Percentiles rank a stretch among this genome's conserved stretches.
Conservation (phyloP, 768 basidiomycete genomes). For the Xanthoconium purpureum region DNA sequence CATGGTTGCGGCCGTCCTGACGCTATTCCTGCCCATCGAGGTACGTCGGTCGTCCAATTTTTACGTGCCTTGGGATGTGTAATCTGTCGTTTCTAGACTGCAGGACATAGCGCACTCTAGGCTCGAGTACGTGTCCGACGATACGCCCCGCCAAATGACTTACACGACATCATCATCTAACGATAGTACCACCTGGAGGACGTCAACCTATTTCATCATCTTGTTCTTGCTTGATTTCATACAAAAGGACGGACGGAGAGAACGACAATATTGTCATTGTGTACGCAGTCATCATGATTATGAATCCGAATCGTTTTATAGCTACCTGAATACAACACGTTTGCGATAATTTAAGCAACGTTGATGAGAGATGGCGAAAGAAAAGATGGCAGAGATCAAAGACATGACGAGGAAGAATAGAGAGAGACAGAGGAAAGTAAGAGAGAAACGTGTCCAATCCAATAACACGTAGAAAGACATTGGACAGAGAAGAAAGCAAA, state of each 20-base stretch:
- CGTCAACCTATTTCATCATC: no score
- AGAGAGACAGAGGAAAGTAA: neutral
- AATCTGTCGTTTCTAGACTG: conserved; percentile 17
- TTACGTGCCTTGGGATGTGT: no score
- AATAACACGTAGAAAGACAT: neutral
- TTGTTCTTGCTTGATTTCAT: no score
- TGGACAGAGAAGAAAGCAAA: neutral
- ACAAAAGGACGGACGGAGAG: no score
- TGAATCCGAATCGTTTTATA: no score
- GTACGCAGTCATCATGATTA: no score
- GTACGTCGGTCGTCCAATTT: conserved; percentile 21
- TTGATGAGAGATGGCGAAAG: neutral
- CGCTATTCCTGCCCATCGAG: conserved; percentile 48
- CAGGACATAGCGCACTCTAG: conserved; percentile 24
- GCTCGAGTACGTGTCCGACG: neutral
- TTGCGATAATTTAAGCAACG: neutral
- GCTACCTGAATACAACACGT: neutral
- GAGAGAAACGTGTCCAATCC: neutral
- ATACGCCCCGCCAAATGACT: neutral
- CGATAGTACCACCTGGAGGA: neutral
- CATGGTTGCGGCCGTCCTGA: conserved; percentile 39
- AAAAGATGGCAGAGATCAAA: neutral
- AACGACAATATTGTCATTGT: no score
- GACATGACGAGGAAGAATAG: neutral
- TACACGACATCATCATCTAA: neutral